These are phyloP conservation scores for Selaginella moellendorffii DNA, from an alignment of 75 land plant species.

Conservation along the genomic window DNA sequence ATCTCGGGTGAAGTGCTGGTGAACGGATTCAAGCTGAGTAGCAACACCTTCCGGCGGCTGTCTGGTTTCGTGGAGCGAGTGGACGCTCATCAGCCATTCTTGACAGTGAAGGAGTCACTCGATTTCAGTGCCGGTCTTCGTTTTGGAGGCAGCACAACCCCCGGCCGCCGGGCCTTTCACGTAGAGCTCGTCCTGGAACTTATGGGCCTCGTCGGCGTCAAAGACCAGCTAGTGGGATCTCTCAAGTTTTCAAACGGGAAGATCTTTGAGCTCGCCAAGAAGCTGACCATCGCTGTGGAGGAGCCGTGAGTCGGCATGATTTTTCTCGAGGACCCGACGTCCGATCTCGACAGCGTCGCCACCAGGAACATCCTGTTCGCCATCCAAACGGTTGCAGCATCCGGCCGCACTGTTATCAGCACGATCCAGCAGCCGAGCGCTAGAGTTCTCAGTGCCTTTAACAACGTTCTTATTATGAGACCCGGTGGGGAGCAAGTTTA, in stretches of 20 bases:
- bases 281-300: constrained; percentile 25
- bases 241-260: constrained; percentile 18
- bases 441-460: constrained; percentile 13
- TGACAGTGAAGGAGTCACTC: constrained; percentile 28
- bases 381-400: constrained; percentile 8
- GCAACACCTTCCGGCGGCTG: background rate
- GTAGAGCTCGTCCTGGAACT: constrained; percentile 26
- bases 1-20: background rate
- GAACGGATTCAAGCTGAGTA: constrained; percentile 2
- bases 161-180: constrained; percentile 10
- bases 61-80: constrained; percentile 3
- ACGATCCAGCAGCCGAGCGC: constrained; percentile 17
- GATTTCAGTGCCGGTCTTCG: constrained; percentile 27
- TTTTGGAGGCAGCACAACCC: constrained; percentile 5
- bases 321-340: constrained; percentile 24
- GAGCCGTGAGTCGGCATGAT: constrained; percentile 25
- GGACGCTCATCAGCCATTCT: constrained; percentile 12
- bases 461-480: constrained; percentile 17
- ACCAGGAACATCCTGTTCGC: background rate
- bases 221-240: constrained; percentile 22
- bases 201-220: constrained; percentile 13
- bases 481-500: constrained; percentile 25
- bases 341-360: constrained; percentile 15
- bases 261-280: constrained; percentile 23
- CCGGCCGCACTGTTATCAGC: constrained; percentile 16